phyloP scores from a whole-genome alignment of 164 flowering plant species.

The Berberis thunbergii region DNA sequence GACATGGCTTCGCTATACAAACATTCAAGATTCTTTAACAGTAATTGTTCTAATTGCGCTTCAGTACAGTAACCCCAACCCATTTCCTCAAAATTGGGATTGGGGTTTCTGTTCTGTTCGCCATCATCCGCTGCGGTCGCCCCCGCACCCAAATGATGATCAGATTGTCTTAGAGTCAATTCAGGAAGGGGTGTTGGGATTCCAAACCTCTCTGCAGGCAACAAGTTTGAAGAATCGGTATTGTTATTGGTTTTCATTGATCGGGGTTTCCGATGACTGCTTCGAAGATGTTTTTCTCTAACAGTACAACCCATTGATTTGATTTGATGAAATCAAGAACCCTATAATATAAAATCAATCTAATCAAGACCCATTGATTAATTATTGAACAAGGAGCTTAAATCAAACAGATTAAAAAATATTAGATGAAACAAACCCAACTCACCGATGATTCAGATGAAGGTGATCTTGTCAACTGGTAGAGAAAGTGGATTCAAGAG shows the following conservation, averaged over 20 bases:
- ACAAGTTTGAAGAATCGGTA: neutral
- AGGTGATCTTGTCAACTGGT: neutral
- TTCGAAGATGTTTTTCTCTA: conserved; percentile 56
- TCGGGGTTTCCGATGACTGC: conserved; percentile 49
- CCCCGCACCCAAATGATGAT: neutral
- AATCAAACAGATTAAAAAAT: neutral
- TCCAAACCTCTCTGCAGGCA: conserved; percentile 10
- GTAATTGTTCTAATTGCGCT: conserved; percentile 63
- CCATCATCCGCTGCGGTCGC: conserved; percentile 11
- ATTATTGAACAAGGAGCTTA: neutral
- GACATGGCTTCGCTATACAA: conserved; percentile 62
- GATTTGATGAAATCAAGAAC: conserved; percentile 1
- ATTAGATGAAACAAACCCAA: neutral
- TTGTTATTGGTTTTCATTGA: conserved; percentile 32
- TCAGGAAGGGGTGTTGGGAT: conserved; percentile 24
- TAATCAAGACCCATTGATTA: neutral
- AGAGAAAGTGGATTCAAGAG: neutral
- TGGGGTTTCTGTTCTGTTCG: conserved; percentile 18
- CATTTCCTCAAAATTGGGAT: conserved; percentile 36
- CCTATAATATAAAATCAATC: conserved; percentile 6
- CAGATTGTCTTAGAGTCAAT: conserved; percentile 29
- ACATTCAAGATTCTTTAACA: conserved; percentile 56
- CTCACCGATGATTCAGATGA: neutral
- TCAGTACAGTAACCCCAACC: conserved; percentile 91
- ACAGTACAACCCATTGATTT: conserved; percentile 55